These are phyloP conservation scores for Podospora bellae-mahoneyi DNA, from an alignment of 495 filamentous ascomycete genomes.

Conservation along the genomic window DNA sequence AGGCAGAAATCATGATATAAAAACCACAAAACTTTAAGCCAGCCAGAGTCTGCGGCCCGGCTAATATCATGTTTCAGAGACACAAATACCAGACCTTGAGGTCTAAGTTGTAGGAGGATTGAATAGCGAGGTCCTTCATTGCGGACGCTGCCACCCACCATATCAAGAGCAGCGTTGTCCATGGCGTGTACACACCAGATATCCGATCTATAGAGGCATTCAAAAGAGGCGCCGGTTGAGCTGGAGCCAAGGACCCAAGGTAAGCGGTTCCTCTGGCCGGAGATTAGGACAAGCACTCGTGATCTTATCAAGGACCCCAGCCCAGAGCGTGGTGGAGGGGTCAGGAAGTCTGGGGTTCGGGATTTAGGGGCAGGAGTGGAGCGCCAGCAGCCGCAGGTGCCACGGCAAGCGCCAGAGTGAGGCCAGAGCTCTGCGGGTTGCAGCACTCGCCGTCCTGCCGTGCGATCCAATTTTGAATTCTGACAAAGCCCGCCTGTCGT, in stretches of 20 bases:
- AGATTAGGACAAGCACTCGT: conserved; percentile 12
- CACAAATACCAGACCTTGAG: background rate
- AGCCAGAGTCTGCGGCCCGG: conserved; percentile 18
- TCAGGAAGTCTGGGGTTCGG: conserved; percentile 12
- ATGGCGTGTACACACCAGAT: background rate
- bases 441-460: background rate
- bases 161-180: background rate
- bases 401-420: conserved; percentile 14
- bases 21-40: background rate
- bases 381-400: background rate
- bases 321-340: background rate
- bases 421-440: conserved; percentile 16
- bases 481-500: background rate
- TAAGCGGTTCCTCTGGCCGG: conserved; percentile 1
- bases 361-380: conserved; percentile 10
- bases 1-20: conserved; percentile 7
- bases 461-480: conserved; percentile 7
- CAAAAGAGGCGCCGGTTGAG: background rate
- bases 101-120: background rate
- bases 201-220: background rate
- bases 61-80: conserved; percentile 22
- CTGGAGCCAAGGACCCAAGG: background rate
- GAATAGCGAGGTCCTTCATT: background rate
- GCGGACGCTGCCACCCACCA: background rate
- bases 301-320: conserved; percentile 1